Evolutionary conservation across 2,329 filamentous ascomycete species (phyloP), one percentile per base, ranked within the genome.

Genomic region (Colletotrichum destructivum): DNA sequence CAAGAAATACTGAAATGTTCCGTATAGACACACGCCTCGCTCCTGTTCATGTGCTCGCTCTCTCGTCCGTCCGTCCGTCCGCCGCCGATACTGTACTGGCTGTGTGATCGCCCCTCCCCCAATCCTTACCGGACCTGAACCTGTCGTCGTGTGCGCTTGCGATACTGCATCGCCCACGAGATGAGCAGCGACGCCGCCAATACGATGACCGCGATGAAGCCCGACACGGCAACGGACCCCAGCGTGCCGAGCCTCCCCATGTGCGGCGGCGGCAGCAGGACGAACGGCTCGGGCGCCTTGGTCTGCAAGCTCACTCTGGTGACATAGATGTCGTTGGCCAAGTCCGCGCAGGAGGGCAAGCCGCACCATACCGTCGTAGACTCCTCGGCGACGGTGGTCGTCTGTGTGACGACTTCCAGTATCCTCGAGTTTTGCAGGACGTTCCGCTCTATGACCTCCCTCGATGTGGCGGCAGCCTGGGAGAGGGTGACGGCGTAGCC

Each of bases 181-280:
- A 4, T 21, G 26, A 70, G 31, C 21, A 66, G 2, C 4, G 26
- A 55, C 5, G 31, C 56, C 7, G 55, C 56, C 11, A 62, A 51
- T 7, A 70, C 3, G 15, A 66, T 4, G 6, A 42, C 56, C 49
- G 31, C 62, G 21, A 42, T 9, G 4, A 70, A 23, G n/a, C 18
- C 56, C 62, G 62, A 47, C 6, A 61, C 42, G 7, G 55, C 67
- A 23, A 66, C 31, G 16, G 66, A 44, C 11, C 62, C 62, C 31
- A 66, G n/a, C n/a, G 21, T n/a, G 2, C 66, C 61, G 44, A 69
- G 7, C 7, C 8, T 35, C 13, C 66, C 66, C 66, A 69, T 65
- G 12, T 54, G 44, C n/a, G 46, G 52, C 54, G 66, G 66, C 61
- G 66, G 16, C n/a, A 31, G 52, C 47, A 51, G 9, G 21, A 15